Evolutionary conservation across 2,329 filamentous ascomycete species (phyloP).

Genomic region (Didymella pinodella): DNA sequence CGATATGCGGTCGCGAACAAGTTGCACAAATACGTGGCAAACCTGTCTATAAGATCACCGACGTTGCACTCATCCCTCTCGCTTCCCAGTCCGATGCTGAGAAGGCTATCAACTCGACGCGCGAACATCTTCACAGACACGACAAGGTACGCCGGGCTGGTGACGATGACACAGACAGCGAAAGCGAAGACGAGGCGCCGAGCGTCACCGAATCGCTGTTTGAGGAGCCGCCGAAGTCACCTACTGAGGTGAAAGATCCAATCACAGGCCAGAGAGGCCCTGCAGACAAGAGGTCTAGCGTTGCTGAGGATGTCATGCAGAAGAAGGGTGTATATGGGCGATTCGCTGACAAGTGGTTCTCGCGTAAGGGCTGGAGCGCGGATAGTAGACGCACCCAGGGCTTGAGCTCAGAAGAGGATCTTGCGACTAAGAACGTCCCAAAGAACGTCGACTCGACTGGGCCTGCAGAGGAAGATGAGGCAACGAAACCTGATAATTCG

Average conservation of each 20-base stretch:
- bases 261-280: conserved; percentile 39
- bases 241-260: conserved; percentile 44
- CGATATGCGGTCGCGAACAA: conserved; percentile 84
- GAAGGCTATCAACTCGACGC: conserved; percentile 72
- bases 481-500: conserved; percentile 32
- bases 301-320: conserved; percentile 88
- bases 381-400: conserved; percentile 75
- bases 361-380: conserved; percentile 78
- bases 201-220: conserved; percentile 50
- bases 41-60: conserved; percentile 85
- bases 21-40: conserved; percentile 85
- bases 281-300: conserved; percentile 57
- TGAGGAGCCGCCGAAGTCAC: conserved; percentile 44
- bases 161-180: conserved; percentile 43
- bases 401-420: conserved; percentile 64
- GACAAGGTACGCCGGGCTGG: conserved; percentile 36
- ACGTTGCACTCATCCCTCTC: conserved; percentile 89
- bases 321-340: conserved; percentile 84
- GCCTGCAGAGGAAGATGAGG: conserved; percentile 35
- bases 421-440: conserved; percentile 46
- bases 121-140: conserved; percentile 54
- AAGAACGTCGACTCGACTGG: conserved; percentile 45
- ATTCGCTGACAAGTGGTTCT: conserved; percentile 93
- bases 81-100: conserved; percentile 77
- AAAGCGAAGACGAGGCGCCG: conserved; percentile 45